Evolutionary conservation across 805 yeast species (phyloP), one percentile per base, ranked within the genome.

Genomic region (Torulaspora franciscae): DNA sequence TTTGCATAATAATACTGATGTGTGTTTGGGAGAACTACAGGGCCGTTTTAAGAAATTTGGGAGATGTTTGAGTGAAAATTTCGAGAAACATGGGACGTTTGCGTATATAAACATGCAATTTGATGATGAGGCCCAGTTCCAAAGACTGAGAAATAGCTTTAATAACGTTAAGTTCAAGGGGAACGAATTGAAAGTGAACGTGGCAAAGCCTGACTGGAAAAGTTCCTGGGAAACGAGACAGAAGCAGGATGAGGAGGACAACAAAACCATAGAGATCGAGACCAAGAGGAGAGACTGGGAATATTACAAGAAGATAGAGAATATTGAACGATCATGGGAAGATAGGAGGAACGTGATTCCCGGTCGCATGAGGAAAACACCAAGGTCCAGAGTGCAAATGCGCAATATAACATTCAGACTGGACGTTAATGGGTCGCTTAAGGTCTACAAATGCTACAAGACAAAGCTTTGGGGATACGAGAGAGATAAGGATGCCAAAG

Each of bases 401-500:
- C 61, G 62, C 32, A 65, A 73, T 42, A 76, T 81, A 51, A 81
- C 95, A 0, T 71, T 86, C 50, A 73, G 97, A 54, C 73, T 83
- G 2, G 71, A 69, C 48, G 72, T 76, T 47, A 79, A 75, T 56
- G 87, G 82, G 6, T 75, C 66, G 37, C 65, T 78, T 42, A 80
- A 77, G 62, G 70, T 71, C 4, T 65, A 84, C 45, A 77, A 77
- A 54, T 70, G 82, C 52, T 75, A 74, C 55, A 88, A 89, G 66
- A 79, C 82, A 26, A 89, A 89, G 61, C 73, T 93, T 32, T 91
- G 99, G 99, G 98, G 98, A 3, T 74, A 79, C 49, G 89, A 85
- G 52, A 85, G 85, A 67, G 74, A 77, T 50, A 82, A 76, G 55
- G 69, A 73, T 2, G 61, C 73, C 2, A 72, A 74, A 27, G 93